Evolutionary conservation across 345 rosid species (phyloP).

Genomic region (Combretum micranthum): DNA sequence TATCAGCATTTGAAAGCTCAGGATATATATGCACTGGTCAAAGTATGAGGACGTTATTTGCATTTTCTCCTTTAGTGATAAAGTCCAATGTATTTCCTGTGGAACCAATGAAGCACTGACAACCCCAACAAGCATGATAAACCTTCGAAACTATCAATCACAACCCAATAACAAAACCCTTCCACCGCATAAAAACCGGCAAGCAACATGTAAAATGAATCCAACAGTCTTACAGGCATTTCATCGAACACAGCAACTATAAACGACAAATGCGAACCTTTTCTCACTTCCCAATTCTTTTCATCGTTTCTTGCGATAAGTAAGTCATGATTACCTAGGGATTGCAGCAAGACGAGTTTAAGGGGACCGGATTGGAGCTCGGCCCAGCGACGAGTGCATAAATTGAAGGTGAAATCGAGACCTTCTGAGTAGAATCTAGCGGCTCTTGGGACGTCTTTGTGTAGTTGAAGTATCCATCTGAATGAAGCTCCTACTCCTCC

Average conservation of each 20-base stretch:
- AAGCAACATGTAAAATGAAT: no score
- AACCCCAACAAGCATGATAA: no score
- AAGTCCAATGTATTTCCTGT: no score
- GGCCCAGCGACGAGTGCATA: conserved; percentile 87
- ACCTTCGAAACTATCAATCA: no score
- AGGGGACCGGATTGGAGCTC: conserved; percentile 86
- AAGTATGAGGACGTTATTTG: no score
- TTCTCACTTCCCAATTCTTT: background rate
- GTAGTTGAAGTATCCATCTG: conserved; percentile 87
- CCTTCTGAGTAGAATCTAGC: conserved; percentile 86
- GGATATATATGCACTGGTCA: no score
- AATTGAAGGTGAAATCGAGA: conserved; percentile 66
- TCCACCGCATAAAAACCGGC: no score
- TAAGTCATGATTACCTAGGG: conserved; percentile 37
- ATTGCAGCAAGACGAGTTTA: conserved; percentile 75
- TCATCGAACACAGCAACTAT: conserved; percentile 67
- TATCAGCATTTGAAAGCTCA: no score
- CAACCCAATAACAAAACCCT: no score
- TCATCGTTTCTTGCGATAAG: background rate
- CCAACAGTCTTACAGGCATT: conserved; percentile 17
- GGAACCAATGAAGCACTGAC: no score
- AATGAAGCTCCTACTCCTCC: conserved; percentile 34
- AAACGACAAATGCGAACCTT: no score
- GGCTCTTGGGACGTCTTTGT: conserved; percentile 85
- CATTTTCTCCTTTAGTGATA: no score